Evolutionary conservation across 805 yeast species (phyloP).

Genomic region (Lipomyces sp.): DNA sequence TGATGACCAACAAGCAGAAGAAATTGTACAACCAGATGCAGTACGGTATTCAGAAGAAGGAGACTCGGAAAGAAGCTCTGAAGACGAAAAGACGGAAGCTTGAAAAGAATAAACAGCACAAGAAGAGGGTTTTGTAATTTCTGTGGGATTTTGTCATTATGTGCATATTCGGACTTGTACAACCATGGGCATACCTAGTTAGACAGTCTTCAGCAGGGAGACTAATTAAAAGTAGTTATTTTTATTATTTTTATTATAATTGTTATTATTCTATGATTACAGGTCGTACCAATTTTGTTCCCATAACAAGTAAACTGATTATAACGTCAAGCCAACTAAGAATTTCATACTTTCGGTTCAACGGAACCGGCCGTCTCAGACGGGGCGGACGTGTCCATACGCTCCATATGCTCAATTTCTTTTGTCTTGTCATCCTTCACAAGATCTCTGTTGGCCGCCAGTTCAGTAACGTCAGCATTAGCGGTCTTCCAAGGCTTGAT

Average conservation of each 20-base stretch:
- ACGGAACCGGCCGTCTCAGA: neutral
- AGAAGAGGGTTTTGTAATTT: neutral
- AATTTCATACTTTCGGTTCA: neutral
- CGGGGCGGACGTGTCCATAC: neutral
- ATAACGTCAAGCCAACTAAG: neutral
- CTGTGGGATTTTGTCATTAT: neutral
- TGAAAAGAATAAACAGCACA: constrained; percentile 9
- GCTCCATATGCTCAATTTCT: constrained; percentile 20
- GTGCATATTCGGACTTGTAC: no score
- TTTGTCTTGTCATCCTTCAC: constrained; percentile 13
- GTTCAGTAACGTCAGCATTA: constrained; percentile 23
- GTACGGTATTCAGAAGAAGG: constrained; percentile 83
- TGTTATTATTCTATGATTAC: neutral
- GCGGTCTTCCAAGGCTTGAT: constrained; percentile 38
- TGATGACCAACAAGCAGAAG: constrained; percentile 98
- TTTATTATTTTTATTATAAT: no score
- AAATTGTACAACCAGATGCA: constrained; percentile 94
- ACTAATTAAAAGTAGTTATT: no score
- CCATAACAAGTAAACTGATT: neutral
- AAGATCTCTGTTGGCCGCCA: constrained; percentile 23
- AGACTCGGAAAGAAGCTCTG: constrained; percentile 70
- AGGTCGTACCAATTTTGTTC: neutral
- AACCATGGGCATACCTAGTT: neutral
- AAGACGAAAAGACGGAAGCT: constrained; percentile 54
- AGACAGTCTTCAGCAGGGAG: neutral